Evolutionary conservation across 1,284 basidiomycete genomes (phyloP).

Genomic region (Austroboletus rostrupii): DNA sequence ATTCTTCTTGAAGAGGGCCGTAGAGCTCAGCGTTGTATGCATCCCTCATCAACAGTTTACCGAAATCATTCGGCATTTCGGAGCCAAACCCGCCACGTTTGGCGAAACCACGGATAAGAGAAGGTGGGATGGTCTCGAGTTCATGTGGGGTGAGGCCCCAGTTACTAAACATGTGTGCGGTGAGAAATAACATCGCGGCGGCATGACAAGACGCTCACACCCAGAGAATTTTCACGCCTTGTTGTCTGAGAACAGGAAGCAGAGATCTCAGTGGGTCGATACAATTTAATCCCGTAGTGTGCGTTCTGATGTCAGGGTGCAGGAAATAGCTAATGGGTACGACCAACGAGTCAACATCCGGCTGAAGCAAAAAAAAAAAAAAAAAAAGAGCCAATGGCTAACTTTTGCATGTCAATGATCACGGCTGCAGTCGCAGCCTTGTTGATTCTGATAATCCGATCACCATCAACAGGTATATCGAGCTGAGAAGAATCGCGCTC

Average conservation of each 20-base stretch:
- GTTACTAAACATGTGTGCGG: conserved; percentile 40
- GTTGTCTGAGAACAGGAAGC: conserved; percentile 46
- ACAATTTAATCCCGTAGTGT: conserved; percentile 55
- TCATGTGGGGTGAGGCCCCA: conserved; percentile 68
- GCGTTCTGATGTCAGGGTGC: conserved; percentile 55
- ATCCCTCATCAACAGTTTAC: conserved; percentile 58
- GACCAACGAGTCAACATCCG: conserved; percentile 3
- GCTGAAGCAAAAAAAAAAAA: neutral
- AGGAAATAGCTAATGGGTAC: conserved; percentile 51
- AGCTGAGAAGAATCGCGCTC: conserved; percentile 39
- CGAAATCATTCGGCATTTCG: conserved; percentile 51
- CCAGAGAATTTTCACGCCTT: conserved; percentile 64
- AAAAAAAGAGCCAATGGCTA: conserved; percentile 37
- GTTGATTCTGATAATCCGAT: conserved; percentile 49
- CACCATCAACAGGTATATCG: conserved; percentile 52
- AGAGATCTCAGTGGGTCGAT: conserved; percentile 52
- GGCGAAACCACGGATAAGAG: conserved; percentile 48
- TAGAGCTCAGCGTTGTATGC: conserved; percentile 55
- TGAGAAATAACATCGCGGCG: neutral
- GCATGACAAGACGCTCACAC: conserved; percentile 40
- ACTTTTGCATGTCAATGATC: conserved; percentile 76
- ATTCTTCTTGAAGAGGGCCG: conserved; percentile 55
- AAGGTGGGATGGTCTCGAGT: conserved; percentile 57
- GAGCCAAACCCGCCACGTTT: conserved; percentile 58
- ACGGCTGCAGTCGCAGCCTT: conserved; percentile 51